A percentile compares a stretch with the other conserved stretches of the same genome.
These are phyloP conservation scores for Alisma plantagoaquatica DNA, from an alignment of 106 monocot genomes.

Conservation along the genomic window DNA sequence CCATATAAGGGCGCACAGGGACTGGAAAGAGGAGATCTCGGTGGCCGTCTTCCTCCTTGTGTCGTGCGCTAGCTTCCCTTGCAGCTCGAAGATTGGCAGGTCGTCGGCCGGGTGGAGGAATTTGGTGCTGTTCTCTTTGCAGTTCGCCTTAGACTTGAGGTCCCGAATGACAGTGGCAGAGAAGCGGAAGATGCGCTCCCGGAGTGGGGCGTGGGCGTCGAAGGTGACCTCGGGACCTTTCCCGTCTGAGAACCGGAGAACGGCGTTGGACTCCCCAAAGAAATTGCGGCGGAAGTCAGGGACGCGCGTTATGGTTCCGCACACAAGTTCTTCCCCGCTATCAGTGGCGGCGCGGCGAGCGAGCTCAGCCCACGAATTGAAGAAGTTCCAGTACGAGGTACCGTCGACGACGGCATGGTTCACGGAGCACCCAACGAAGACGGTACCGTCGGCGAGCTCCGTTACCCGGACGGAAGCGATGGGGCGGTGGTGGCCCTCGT, in stretches of 20 bases:
- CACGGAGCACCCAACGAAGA: conserved; percentile 65
- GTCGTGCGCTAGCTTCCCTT: conserved; percentile 32
- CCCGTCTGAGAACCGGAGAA: conserved; percentile 36
- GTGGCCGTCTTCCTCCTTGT: neutral
- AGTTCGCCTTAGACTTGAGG: conserved; percentile 53
- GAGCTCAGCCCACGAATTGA: conserved; percentile 79
- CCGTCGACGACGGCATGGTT: conserved; percentile 89
- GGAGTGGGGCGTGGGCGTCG: conserved; percentile 28
- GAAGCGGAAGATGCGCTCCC: conserved; percentile 77
- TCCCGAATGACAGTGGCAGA: conserved; percentile 23
- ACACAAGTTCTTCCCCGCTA: no score
- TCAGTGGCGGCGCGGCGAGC: no score
- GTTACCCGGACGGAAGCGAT: conserved; percentile 73
- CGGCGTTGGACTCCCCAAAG: conserved; percentile 55
- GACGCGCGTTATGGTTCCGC: conserved; percentile 7
- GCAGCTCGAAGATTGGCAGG: conserved; percentile 25
- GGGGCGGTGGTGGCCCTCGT: conserved; percentile 64
- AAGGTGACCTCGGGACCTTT: conserved; percentile 47
- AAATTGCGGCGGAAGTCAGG: conserved; percentile 67
- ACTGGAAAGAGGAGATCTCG: conserved; percentile 71
- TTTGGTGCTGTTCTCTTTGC: neutral
- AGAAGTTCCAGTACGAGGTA: conserved; percentile 93
- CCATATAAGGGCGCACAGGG: conserved; percentile 80
- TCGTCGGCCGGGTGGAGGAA: no score
- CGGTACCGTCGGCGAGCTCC: conserved; percentile 61